Percentiles rank a stretch among this genome's conserved stretches.
Conservation (phyloP, 148 eudicot genomes). For the Nepenthes gracilis region DNA sequence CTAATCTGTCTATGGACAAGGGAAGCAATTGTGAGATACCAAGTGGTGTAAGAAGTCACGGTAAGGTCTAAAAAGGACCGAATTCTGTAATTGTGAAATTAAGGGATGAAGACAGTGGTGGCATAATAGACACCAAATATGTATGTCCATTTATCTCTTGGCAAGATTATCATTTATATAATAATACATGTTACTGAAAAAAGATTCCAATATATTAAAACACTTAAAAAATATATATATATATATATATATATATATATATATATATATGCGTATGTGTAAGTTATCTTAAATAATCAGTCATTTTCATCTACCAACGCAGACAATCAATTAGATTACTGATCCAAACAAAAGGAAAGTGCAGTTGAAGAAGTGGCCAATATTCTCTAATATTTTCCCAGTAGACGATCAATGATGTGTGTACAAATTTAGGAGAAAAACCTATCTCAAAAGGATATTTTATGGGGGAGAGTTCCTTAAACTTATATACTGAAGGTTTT, state of each 20-base stretch:
- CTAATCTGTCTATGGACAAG: conserved; percentile 69
- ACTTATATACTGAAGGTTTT: too few relatives aligned
- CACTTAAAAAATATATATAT: too few relatives aligned
- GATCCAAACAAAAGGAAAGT: conserved; percentile 72
- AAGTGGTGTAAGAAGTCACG: conserved; percentile 82
- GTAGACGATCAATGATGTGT: conserved; percentile 10
- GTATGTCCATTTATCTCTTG: conserved; percentile 87
- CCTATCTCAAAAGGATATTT: too few relatives aligned
- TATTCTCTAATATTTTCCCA: conserved; percentile 61
- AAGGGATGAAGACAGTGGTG: conserved; percentile 69
- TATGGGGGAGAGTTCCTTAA: too few relatives aligned
- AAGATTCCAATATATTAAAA: background rate
- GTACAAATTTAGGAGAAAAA: background rate
- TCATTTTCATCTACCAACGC: conserved; percentile 38
- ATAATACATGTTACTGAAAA: conserved; percentile 59
- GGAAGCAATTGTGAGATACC: conserved; percentile 84
- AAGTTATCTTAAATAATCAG: background rate
- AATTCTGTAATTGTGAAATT: conserved; percentile 71
- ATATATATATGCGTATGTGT: too few relatives aligned
- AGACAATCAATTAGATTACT: conserved; percentile 62
- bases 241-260: too few relatives aligned
- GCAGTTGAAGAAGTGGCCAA: conserved; percentile 58
- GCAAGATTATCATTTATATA: conserved; percentile 73
- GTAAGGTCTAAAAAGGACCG: conserved; percentile 73
- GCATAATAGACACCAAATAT: conserved; percentile 85